A percentile compares a stretch with the other conserved stretches of the same genome.
phyloP scores from a whole-genome alignment of 129 eudicot species.

The Kitagawia praeruptora region DNA sequence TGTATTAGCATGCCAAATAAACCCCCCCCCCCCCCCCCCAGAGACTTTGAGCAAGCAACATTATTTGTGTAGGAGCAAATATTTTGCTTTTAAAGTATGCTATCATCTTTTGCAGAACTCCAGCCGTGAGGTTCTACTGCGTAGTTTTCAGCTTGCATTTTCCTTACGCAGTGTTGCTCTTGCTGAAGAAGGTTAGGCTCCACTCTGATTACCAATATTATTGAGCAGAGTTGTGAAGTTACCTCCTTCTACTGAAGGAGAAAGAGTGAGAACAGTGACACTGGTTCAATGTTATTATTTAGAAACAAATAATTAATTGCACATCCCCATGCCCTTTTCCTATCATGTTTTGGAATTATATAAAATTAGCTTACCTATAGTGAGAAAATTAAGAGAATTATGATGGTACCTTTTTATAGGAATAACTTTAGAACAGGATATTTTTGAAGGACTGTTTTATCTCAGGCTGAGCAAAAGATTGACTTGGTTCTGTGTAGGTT shows the following conservation, averaged over 20 bases:
- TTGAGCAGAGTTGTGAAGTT: background rate
- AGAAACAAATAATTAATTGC: background rate
- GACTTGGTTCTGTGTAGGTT: background rate
- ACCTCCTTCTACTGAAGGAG: background rate
- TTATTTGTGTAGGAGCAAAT: background rate
- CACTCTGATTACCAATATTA: background rate
- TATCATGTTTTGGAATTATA: background rate
- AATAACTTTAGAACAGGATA: background rate
- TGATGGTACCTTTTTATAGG: background rate
- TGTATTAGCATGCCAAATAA: background rate
- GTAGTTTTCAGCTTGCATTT: conserved; percentile 93
- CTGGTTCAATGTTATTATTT: background rate
- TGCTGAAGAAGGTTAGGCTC: conserved; percentile 62
- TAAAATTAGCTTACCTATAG: background rate
- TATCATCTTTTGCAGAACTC: conserved; percentile 47
- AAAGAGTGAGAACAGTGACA: background rate
- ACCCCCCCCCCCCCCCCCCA: background rate
- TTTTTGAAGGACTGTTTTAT: background rate
- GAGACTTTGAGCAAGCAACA: background rate
- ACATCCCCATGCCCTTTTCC: background rate
- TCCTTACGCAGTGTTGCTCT: conserved; percentile 64
- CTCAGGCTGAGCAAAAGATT: background rate
- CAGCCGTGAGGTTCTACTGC: conserved; percentile 57
- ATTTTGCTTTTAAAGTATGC: conserved; percentile 10
- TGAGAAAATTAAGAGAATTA: background rate